Base-by-base conservation (phyloP, 1,139 yeast genomes). In the Yamadazyma atmosphaerica region DNA sequence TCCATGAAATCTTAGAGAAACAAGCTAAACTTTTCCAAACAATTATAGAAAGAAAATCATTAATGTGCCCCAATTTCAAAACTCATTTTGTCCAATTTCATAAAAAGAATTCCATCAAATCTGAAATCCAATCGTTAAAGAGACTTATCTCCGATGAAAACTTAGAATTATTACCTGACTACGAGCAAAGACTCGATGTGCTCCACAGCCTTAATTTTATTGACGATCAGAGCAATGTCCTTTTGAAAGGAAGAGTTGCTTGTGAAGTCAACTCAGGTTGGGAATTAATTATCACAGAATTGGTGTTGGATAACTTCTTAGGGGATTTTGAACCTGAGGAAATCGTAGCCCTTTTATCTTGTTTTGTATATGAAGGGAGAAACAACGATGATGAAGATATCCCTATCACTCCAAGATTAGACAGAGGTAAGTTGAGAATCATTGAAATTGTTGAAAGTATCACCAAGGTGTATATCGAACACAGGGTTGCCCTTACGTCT, bases 261-360 rank as follows among this genome's bases (percentile, higher is more conserved):
- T 83, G 90, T 58, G 97, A 90, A 54, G 75, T 90, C 44, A 87
- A 87, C 55, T 79, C 89, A 22, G 97, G 97, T 0, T 88, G 90
- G 80, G 98, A 90, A 60, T 71, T 92, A 43, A 83, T 88, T 4
- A 62, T 92, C 13, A 90, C 98, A 0, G 99, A 92, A 60, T 72
- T 92, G 39, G 81, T 92, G 7, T 70, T 92, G 49, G 95, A 92
- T 54, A 92, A 92, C 61, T 89, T 92, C 67, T 68, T 92, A 49
- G 96, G 94, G 22, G 95, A 88, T 42, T 90, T 86, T 55, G 95
- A 90, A 49, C 92, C 97, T 0, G 96, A 90, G 55, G 99, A 92
- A 60, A 89, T 92, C 44, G 98, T 90, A 11, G 98, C 98, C 0
- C 68, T 92, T 37, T 66, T 92, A 32, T 88, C 97, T 0, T 87